Evolutionary conservation across 106 monocot species (phyloP).

Genomic region (Dendrobium nobile): DNA sequence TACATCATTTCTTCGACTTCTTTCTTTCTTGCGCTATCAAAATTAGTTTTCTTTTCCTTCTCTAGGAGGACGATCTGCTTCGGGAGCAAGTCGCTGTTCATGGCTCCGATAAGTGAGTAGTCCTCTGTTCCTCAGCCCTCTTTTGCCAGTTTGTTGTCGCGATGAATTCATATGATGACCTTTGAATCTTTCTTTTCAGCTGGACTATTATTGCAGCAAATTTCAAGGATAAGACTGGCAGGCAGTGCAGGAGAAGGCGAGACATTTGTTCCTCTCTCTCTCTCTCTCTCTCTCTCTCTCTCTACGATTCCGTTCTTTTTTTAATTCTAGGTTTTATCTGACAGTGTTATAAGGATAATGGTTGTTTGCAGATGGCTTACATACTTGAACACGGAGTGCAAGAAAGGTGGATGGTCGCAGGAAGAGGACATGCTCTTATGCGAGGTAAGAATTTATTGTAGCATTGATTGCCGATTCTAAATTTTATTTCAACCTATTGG

Average conservation of each 20-base stretch:
- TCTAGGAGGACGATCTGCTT: constrained; percentile 67
- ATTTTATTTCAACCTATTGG: not conserved
- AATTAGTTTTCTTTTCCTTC: not conserved
- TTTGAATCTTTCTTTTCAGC: constrained; percentile 20
- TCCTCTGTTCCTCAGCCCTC: not conserved
- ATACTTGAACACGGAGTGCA: constrained; percentile 83
- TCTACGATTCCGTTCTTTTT: not conserved
- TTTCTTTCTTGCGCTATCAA: not conserved
- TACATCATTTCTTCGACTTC: not conserved
- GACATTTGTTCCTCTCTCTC: not conserved
- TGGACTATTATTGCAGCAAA: constrained; percentile 80
- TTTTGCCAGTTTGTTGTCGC: not conserved
- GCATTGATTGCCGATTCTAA: not conserved
- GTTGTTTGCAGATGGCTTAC: constrained; percentile 68
- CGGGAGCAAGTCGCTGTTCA: constrained; percentile 48
- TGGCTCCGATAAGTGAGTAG: constrained; percentile 61
- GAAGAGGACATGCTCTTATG: constrained; percentile 91
- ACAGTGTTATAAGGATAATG: not conserved
- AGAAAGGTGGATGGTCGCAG: constrained; percentile 92
- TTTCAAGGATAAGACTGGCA: constrained; percentile 88
- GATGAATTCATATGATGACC: not conserved
- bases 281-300: not conserved
- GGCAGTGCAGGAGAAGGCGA: constrained; percentile 92
- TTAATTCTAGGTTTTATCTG: not conserved
- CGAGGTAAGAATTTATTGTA: constrained; percentile 37